phyloP scores from a whole-genome alignment of 805 yeast species.

The Candida michaelii region DNA sequence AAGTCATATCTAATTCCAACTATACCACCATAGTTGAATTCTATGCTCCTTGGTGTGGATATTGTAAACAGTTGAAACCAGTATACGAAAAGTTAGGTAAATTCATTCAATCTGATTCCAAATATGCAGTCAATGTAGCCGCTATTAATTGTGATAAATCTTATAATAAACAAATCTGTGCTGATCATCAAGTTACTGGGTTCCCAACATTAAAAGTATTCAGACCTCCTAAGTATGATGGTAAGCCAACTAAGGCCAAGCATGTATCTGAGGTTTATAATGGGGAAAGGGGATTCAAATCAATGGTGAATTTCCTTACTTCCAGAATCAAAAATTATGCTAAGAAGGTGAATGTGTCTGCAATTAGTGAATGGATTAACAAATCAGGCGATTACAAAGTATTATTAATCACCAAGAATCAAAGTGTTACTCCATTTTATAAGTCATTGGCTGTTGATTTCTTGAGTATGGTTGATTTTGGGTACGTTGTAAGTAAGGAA shows the following conservation, averaged over 20 bases:
- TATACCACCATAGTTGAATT: conserved; percentile 83
- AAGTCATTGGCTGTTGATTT: conserved; percentile 73
- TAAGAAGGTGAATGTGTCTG: conserved; percentile 40
- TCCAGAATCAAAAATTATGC: conserved; percentile 67
- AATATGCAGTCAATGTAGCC: conserved; percentile 60
- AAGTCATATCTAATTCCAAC: conserved; percentile 65
- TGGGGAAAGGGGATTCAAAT: conserved; percentile 59
- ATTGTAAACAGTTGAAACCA: conserved; percentile 73
- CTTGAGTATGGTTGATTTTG: conserved; percentile 50
- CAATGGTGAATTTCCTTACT: conserved; percentile 53
- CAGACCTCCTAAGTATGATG: conserved; percentile 68
- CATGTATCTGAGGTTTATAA: conserved; percentile 58
- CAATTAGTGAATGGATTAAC: conserved; percentile 23
- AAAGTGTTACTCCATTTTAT: conserved; percentile 51
- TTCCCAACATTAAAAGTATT: conserved; percentile 83
- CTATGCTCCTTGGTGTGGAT: conserved; percentile 98
- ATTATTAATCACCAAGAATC: conserved; percentile 53
- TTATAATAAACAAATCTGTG: conserved; percentile 67
- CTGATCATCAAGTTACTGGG: conserved; percentile 63
- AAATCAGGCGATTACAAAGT: conserved; percentile 35
- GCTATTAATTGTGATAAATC: conserved; percentile 84
- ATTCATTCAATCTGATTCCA: conserved; percentile 47
- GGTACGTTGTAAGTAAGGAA: conserved; percentile 30
- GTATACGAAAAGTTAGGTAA: conserved; percentile 65
- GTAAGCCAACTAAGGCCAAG: conserved; percentile 15